A percentile compares a stretch with the other conserved stretches of the same genome.
Conservation (phyloP, 2,329 filamentous ascomycete genomes). For the Gaeumannomyces tritici region DNA sequence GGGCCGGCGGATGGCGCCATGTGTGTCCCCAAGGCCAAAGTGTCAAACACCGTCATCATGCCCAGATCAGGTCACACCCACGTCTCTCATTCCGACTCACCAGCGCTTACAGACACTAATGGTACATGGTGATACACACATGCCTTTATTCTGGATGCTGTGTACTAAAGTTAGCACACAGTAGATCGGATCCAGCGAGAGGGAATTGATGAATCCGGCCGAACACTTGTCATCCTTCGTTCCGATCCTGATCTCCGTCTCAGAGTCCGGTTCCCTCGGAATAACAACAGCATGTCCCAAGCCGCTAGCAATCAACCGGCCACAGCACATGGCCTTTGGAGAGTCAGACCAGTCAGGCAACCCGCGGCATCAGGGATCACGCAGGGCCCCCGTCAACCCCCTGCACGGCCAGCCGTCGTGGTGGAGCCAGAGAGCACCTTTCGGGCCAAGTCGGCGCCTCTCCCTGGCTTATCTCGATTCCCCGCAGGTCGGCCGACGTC, state of each 20-base stretch:
- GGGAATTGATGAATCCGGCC: neutral
- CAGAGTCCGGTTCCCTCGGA: neutral
- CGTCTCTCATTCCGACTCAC: neutral
- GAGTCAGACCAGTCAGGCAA: neutral
- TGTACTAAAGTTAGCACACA: neutral
- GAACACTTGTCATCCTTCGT: neutral
- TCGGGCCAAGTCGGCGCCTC: constrained; percentile 3
- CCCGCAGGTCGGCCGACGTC: constrained; percentile 9
- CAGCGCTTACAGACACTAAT: too few species aligned
- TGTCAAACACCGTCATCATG: neutral
- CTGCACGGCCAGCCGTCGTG: neutral
- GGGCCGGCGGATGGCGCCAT: neutral
- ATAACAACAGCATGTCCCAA: neutral
- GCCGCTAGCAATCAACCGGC: neutral
- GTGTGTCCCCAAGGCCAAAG: neutral
- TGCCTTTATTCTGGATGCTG: too few species aligned
- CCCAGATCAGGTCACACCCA: neutral
- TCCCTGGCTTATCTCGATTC: constrained; percentile 12
- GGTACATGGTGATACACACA: too few species aligned
- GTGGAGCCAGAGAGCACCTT: neutral
- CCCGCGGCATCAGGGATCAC: neutral
- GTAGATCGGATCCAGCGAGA: neutral
- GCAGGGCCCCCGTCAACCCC: neutral
- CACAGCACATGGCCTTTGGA: neutral
- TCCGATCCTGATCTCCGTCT: neutral